Base-by-base conservation (phyloP, 176 grass and related monocot species). In the Miscanthus lutarioriparius region DNA sequence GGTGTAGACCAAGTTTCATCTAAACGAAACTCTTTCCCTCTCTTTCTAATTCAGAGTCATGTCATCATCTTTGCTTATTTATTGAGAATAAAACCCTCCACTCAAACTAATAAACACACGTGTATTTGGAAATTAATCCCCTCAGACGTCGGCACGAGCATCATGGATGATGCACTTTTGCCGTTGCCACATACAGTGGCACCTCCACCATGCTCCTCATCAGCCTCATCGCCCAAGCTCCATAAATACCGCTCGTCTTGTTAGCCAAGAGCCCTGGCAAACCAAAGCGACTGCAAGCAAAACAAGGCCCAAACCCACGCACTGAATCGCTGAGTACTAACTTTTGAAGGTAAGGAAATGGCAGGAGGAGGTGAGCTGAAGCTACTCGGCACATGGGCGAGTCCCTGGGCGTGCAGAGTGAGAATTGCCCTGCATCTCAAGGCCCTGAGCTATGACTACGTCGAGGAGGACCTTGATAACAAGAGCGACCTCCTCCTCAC, bases 401-500 rank as follows among this genome's bases (percentile, higher is more conserved):
- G 88, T 68, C 70, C 80, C 27, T 90, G 64, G 43, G 72, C 73
- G 26, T 70, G 28, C 48, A 74, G 81, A 13, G 87, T 84, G 16
- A 63, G 62, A 54, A 74, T 90, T 39, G 88, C 87, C 6, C 88
- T 93, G 15, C 83, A 77, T 26, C 16, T 93, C 65, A 93, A 93
- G 75, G 88, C 72, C 9, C 25, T 93, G 2, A 58, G 53, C 25
- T 88, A 90, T 16, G 82, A 93, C 64, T 83, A 78, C 54, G 48
- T 92, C 20, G 15, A 86, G 27, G 77, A 87, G 76, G 84, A 86
- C 49, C 64, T 71, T 65, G 19, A 67, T 23, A 51, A 86, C 64
- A 94, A 91, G 79, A 91, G 92, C 64, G 67, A 88, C 26, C 79
- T 87, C 48, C 84, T 91, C 22, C 62, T 94, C 39, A 10, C 41